phyloP scores from a whole-genome alignment of 1,139 yeast genomes.

The Blastobotrys ciferrii region DNA sequence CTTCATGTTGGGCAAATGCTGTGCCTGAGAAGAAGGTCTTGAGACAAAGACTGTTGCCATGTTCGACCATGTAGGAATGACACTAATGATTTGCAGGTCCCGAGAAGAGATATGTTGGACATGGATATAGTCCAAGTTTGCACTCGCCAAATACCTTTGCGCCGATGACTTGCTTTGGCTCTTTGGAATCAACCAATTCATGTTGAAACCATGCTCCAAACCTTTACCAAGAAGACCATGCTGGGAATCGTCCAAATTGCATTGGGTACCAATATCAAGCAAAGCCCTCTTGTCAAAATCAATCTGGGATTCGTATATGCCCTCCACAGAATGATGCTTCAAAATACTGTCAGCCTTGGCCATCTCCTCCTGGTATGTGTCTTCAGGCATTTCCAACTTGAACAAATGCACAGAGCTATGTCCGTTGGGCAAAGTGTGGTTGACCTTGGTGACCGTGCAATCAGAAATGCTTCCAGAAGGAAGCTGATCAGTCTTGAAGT shows the following conservation, averaged over 20 bases:
- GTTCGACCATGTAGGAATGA: slow-evolving; percentile 67
- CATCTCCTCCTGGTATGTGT: slow-evolving; percentile 54
- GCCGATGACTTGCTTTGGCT: slow-evolving; percentile 35
- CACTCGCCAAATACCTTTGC: slow-evolving; percentile 44
- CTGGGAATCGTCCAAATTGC: slow-evolving; percentile 62
- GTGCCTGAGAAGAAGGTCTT: slow-evolving; percentile 70
- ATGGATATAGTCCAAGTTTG: slow-evolving; percentile 61
- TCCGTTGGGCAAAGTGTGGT: slow-evolving; percentile 69
- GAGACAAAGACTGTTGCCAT: slow-evolving; percentile 55
- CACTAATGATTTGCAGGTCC: slow-evolving; percentile 69
- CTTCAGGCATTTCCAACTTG: slow-evolving; percentile 67
- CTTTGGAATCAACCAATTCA: slow-evolving; percentile 45
- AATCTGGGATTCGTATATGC: slow-evolving; percentile 76
- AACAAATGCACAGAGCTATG: slow-evolving; percentile 56
- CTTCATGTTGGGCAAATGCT: slow-evolving; percentile 57
- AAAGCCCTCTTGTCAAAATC: slow-evolving; percentile 69
- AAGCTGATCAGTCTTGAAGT: slow-evolving; percentile 48
- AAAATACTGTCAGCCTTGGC: slow-evolving; percentile 61
- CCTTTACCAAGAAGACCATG: slow-evolving; percentile 84
- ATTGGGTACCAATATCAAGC: slow-evolving; percentile 71
- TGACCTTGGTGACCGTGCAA: slow-evolving; percentile 59
- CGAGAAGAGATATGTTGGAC: slow-evolving; percentile 71
- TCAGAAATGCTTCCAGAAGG: slow-evolving; percentile 44
- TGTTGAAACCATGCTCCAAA: slow-evolving; percentile 76
- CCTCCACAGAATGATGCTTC: slow-evolving; percentile 60